Evolutionary conservation across 441 rosid species (phyloP).

Genomic region (Adansonia madagascariensis): DNA sequence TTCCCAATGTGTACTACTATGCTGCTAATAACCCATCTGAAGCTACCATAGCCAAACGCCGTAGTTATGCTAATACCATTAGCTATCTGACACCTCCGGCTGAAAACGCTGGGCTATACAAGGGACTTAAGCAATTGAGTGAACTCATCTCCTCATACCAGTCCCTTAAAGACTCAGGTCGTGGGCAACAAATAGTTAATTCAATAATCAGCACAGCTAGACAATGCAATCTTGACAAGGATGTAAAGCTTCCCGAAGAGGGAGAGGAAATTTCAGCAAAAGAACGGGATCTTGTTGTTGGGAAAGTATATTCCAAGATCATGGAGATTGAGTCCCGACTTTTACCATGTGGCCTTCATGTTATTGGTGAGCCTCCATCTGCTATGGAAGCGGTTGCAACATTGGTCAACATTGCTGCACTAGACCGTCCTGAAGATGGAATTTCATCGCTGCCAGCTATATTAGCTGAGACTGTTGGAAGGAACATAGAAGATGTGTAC

Average conservation of each 20-base stretch:
- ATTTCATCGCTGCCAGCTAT: constrained; percentile 82
- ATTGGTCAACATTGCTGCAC: constrained; percentile 92
- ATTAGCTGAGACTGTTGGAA: constrained; percentile 81
- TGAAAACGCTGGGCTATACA: constrained; percentile 98
- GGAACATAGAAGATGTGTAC: constrained; percentile 83
- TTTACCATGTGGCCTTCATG: constrained; percentile 94
- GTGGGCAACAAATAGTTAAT: constrained; percentile 91
- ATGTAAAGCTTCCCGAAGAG: constrained; percentile 91
- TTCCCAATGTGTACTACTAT: constrained; percentile 92
- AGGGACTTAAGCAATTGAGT: constrained; percentile 95
- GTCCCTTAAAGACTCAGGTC: constrained; percentile 91
- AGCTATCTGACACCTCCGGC: constrained; percentile 99
- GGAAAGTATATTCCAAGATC: constrained; percentile 94
- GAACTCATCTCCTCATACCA: constrained; percentile 97
- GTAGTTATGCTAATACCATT: constrained; percentile 96
- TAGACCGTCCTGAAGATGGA: constrained; percentile 85
- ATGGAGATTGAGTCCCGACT: constrained; percentile 99
- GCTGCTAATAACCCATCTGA: constrained; percentile 98
- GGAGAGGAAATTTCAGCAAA: constrained; percentile 66
- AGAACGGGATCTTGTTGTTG: constrained; percentile 88
- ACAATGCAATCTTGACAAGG: constrained; percentile 98
- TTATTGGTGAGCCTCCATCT: constrained; percentile 98
- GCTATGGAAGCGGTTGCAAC: constrained; percentile 99
- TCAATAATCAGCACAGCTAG: constrained; percentile 92
- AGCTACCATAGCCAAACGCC: constrained; percentile 96